phyloP scores from a whole-genome alignment of 768 basidiomycete genomes.

The Stropharia rugosoannulata region DNA sequence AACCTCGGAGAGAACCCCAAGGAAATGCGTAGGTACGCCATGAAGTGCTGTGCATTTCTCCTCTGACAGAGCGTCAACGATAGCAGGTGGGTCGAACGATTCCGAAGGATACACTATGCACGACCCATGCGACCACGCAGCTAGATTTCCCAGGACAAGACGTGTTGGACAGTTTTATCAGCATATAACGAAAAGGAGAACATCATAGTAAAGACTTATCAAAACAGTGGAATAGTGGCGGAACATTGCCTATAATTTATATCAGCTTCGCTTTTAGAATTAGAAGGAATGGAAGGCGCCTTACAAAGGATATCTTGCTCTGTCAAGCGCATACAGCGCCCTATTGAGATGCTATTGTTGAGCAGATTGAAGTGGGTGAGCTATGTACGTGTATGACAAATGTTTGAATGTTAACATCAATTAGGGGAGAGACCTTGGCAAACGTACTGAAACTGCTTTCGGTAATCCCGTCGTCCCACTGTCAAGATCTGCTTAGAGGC shows the following conservation, averaged over 20 bases:
- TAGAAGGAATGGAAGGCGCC: neutral
- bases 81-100: slow-evolving; percentile 58
- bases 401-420: neutral
- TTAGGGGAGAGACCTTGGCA: neutral
- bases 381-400: slow-evolving; percentile 40
- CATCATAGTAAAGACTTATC: slow-evolving; percentile 58
- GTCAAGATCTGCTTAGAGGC: neutral
- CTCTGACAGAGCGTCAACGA: slow-evolving; percentile 66
- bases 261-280: neutral
- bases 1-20: slow-evolving; percentile 70
- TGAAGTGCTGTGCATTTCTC: slow-evolving; percentile 80
- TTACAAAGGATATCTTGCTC: slow-evolving; percentile 67
- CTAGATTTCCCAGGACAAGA: slow-evolving; percentile 79
- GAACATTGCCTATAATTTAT: slow-evolving; percentile 62
- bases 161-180: slow-evolving; percentile 39
- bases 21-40: slow-evolving; percentile 85
- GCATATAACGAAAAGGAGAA: neutral
- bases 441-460: slow-evolving; percentile 76
- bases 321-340: slow-evolving; percentile 67
- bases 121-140: slow-evolving; percentile 72
- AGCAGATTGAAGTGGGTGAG: slow-evolving; percentile 78
- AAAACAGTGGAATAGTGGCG: slow-evolving; percentile 87
- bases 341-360: slow-evolving; percentile 75
- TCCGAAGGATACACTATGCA: slow-evolving; percentile 76
- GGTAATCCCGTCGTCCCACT: slow-evolving; percentile 82